These are phyloP conservation scores for Paraglomus occultum DNA, from an alignment of 192 early-diverging fungal species.

Conservation along the genomic window DNA sequence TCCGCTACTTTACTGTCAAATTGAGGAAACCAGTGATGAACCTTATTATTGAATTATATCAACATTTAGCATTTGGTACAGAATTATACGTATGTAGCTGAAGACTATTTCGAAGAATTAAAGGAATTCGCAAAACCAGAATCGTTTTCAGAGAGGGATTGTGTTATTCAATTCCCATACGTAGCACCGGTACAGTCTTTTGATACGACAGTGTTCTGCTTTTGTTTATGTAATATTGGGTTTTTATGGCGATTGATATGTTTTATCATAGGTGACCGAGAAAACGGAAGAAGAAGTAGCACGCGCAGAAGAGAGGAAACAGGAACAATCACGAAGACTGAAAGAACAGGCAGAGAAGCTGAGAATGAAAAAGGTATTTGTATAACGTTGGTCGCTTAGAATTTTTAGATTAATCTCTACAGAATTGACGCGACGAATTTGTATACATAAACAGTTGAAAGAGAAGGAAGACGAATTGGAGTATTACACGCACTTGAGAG, in stretches of 20 bases:
- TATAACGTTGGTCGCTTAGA: neutral
- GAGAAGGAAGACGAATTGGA: constrained; percentile 67
- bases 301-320: constrained; percentile 59
- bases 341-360: constrained; percentile 80
- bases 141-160: constrained; percentile 62
- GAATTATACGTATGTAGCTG: constrained; percentile 65
- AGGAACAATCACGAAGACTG: constrained; percentile 70
- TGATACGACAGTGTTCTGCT: neutral
- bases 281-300: constrained; percentile 80
- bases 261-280: constrained; percentile 52
- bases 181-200: constrained; percentile 48
- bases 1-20: neutral
- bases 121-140: constrained; percentile 57
- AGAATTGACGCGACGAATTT: neutral
- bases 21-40: neutral
- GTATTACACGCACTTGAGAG: constrained; percentile 52
- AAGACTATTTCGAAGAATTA: constrained; percentile 74
- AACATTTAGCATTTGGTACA: constrained; percentile 62
- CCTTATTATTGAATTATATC: neutral
- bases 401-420: neutral
- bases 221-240: constrained; percentile 4
- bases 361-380: constrained; percentile 73
- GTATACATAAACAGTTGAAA: constrained; percentile 60
- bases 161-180: constrained; percentile 80
- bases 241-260: neutral